These are phyloP conservation scores for Dactylellina cionopaga DNA, from an alignment of 2,329 filamentous ascomycete genomes.

Conservation along the genomic window DNA sequence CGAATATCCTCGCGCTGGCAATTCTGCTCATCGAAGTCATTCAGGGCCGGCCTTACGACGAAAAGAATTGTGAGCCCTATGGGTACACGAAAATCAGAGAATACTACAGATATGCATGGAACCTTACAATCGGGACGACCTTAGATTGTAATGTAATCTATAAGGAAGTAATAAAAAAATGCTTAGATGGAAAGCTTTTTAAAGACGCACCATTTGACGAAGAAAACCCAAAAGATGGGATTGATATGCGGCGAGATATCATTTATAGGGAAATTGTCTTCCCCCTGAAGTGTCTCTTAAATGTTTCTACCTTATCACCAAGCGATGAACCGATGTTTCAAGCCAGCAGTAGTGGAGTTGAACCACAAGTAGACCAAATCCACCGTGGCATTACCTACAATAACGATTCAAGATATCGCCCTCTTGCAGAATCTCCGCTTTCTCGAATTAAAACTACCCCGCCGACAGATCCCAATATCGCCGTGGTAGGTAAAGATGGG, in stretches of 20 bases:
- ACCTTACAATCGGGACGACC: neutral
- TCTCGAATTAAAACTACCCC: too few species aligned
- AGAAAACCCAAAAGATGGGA: conserved; percentile 15
- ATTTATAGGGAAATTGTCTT: conserved; percentile 38
- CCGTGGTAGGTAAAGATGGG: too few species aligned
- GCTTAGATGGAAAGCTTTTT: conserved; percentile 35
- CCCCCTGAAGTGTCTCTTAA: conserved; percentile 33
- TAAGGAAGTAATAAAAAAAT: conserved; percentile 44
- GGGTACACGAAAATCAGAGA: conserved; percentile 8
- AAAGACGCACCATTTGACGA: conserved; percentile 32
- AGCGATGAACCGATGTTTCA: conserved; percentile 21
- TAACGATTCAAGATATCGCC: neutral
- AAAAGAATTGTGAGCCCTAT: conserved; percentile 19
- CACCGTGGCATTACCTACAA: too few species aligned
- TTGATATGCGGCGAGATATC: conserved; percentile 34
- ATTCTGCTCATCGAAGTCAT: conserved; percentile 39
- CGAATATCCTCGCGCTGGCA: conserved; percentile 25
- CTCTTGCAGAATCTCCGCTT: too few species aligned
- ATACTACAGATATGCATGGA: conserved; percentile 36
- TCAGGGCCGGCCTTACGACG: conserved; percentile 25
- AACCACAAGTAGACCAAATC: too few species aligned
- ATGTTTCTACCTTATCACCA: neutral
- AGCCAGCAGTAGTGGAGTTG: too few species aligned
- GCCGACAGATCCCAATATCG: too few species aligned
- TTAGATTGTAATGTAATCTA: conserved; percentile 43